These are phyloP conservation scores for Oxytropis ochrocephala DNA, from an alignment of 306 rosid genomes.

Conservation along the genomic window DNA sequence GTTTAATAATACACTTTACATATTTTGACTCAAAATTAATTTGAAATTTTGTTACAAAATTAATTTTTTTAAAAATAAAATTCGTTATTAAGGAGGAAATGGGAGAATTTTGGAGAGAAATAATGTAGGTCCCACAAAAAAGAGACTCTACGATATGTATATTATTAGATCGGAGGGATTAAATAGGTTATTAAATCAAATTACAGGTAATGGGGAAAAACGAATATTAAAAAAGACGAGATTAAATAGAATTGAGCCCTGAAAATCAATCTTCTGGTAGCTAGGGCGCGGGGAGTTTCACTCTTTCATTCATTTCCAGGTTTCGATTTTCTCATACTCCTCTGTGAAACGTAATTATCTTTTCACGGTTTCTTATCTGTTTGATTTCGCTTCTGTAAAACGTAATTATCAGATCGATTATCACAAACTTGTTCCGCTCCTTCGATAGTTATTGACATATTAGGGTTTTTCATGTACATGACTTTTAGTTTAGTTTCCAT, in stretches of 20 bases:
- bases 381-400: neutral
- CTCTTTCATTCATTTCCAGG: neutral
- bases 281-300: neutral
- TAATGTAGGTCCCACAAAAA: too few relatives aligned
- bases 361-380: too few relatives aligned
- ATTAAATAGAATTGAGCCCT: neutral
- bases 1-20: too few relatives aligned
- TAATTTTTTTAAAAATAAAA: too few relatives aligned
- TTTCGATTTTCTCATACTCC: neutral
- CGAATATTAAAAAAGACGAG: too few relatives aligned
- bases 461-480: conserved; percentile 11
- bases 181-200: too few relatives aligned
- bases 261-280: neutral
- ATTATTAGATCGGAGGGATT: too few relatives aligned
- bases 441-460: neutral
- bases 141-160: too few relatives aligned
- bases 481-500: neutral
- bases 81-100: too few relatives aligned
- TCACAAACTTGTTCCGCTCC: neutral
- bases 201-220: neutral
- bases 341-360: neutral
- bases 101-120: too few relatives aligned
- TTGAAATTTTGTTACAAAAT: too few relatives aligned
- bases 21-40: too few relatives aligned
- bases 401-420: neutral